These are phyloP conservation scores for Dioszegia aurantiaca DNA, from an alignment of 768 basidiomycete genomes.

Conservation along the genomic window DNA sequence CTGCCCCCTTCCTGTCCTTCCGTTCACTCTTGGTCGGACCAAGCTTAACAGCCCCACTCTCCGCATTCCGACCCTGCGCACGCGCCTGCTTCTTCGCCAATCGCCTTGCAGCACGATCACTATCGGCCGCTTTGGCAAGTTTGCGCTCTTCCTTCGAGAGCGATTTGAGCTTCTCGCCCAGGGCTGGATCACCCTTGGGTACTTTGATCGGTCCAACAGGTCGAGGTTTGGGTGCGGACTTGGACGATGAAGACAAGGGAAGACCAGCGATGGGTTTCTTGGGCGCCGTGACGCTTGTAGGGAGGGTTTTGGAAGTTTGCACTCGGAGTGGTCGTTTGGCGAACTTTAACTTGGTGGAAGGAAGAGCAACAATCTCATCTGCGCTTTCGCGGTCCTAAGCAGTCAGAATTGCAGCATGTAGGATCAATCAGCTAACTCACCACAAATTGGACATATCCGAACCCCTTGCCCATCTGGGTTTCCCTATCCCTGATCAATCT, in stretches of 20 bases:
- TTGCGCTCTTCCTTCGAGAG: conserved; percentile 85
- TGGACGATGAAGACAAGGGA: conserved; percentile 28
- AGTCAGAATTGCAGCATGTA: background rate
- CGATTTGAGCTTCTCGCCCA: conserved; percentile 73
- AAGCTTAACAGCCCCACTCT: conserved; percentile 50
- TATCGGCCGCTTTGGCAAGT: conserved; percentile 70
- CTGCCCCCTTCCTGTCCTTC: conserved; percentile 34
- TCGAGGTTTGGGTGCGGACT: conserved; percentile 18
- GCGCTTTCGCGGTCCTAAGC: conserved; percentile 81
- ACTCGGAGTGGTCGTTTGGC: conserved; percentile 89
- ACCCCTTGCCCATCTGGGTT: conserved; percentile 91
- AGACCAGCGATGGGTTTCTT: conserved; percentile 25
- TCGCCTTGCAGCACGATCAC: conserved; percentile 75
- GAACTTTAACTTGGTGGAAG: conserved; percentile 74
- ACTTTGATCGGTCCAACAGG: conserved; percentile 44
- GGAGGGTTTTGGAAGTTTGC: conserved; percentile 78
- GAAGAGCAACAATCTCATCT: conserved; percentile 83
- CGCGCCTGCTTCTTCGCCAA: conserved; percentile 77
- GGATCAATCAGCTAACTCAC: conserved; percentile 57
- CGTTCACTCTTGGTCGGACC: conserved; percentile 31
- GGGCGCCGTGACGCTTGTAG: conserved; percentile 42
- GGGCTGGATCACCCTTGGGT: conserved; percentile 75
- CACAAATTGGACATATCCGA: conserved; percentile 83
- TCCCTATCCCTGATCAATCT: conserved; percentile 83
- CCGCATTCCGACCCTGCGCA: conserved; percentile 25